A percentile compares a stretch with the other conserved stretches of the same genome.
phyloP scores from a whole-genome alignment of 192 early-diverging fungal genomes.

The Gryganskiella cystojenkinii region DNA sequence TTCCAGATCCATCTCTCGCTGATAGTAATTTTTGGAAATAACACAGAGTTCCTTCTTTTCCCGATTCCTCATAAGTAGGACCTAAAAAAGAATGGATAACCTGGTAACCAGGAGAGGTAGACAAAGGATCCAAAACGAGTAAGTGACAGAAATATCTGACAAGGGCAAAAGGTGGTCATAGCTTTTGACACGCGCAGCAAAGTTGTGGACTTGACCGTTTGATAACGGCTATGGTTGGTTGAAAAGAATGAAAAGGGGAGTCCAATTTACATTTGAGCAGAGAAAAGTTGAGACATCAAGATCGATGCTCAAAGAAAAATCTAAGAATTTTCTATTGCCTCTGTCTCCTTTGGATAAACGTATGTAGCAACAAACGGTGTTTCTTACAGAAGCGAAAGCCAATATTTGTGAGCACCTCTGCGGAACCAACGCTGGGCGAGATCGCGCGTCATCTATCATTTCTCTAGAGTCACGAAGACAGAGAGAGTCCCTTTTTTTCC shows the following conservation, averaged over 20 bases:
- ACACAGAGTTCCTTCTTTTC: constrained; percentile 43
- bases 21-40: constrained; percentile 15
- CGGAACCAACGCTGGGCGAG: no score
- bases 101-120: neutral
- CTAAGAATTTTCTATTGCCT: neutral
- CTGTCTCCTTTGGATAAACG: neutral
- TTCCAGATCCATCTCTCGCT: constrained; percentile 1
- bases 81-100: constrained; percentile 8
- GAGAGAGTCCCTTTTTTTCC: no score
- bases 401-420: no score
- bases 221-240: no score
- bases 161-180: no score
- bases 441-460: no score
- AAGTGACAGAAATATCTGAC: no score
- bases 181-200: no score
- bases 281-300: neutral
- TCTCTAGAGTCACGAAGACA: no score
- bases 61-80: constrained; percentile 37
- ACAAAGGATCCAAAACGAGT: neutral
- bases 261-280: no score
- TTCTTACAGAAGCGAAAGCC: no score
- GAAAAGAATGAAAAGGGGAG: neutral
- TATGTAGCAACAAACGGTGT: neutral
- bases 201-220: no score
- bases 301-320: neutral